Percentiles rank a stretch among this genome's conserved stretches.
Evolutionary conservation across 257 asterid genomes (phyloP).

Genomic region (Schizonepeta tenuifolia): DNA sequence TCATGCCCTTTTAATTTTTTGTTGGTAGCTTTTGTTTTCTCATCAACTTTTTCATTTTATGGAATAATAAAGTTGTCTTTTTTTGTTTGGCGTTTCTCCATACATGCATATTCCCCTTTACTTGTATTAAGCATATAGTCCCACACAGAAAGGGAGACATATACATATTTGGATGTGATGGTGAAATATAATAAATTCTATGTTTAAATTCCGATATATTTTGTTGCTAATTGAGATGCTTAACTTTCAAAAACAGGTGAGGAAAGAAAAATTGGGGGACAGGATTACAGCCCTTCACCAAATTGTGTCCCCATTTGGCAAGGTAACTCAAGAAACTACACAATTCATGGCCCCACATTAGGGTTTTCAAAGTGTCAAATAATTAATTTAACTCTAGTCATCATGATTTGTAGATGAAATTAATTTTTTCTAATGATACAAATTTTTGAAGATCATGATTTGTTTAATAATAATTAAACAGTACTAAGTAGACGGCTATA

Average conservation of each 20-base stretch:
- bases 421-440: neutral
- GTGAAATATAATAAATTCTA: slow-evolving; percentile 6
- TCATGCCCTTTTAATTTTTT: neutral
- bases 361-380: slow-evolving; percentile 1
- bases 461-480: too few relatives aligned
- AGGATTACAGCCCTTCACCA: slow-evolving; percentile 90
- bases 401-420: neutral
- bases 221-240: slow-evolving; percentile 8
- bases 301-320: slow-evolving; percentile 90
- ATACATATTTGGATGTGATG: slow-evolving; percentile 6
- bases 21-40: slow-evolving; percentile 32
- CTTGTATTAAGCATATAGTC: slow-evolving; percentile 42
- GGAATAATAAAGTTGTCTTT: slow-evolving; percentile 68
- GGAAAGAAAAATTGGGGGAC: slow-evolving; percentile 85
- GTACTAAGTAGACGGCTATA: too few relatives aligned
- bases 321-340: slow-evolving; percentile 46
- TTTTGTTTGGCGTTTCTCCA: slow-evolving; percentile 50
- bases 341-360: slow-evolving; percentile 9
- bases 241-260: slow-evolving; percentile 55
- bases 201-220: neutral
- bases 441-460: neutral
- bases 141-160: slow-evolving; percentile 41
- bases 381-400: neutral
- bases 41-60: slow-evolving; percentile 35
- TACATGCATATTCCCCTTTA: slow-evolving; percentile 49